phyloP scores from a whole-genome alignment of 768 basidiomycete genomes.

The Boletellus emodensis region DNA sequence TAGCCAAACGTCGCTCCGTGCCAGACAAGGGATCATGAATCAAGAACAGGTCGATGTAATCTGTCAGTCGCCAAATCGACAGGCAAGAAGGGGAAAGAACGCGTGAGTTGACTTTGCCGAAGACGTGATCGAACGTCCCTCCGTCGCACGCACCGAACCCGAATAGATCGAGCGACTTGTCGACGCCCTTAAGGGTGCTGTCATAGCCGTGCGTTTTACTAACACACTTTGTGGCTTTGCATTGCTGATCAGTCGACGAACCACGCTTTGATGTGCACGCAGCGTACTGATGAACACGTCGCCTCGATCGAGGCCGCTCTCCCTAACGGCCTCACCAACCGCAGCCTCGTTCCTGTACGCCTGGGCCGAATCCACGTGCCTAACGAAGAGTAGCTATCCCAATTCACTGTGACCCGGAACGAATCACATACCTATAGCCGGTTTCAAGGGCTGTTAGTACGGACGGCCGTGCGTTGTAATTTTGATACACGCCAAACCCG shows the following conservation, averaged over 20 bases:
- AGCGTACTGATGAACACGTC: slow-evolving; percentile 68
- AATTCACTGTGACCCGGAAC: neutral
- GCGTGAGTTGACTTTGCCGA: neutral
- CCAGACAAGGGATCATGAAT: slow-evolving; percentile 74
- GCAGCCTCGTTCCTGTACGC: slow-evolving; percentile 61
- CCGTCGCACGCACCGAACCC: slow-evolving; percentile 45
- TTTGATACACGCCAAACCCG: slow-evolving; percentile 71
- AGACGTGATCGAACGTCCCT: neutral
- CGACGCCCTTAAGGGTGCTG: slow-evolving; percentile 52
- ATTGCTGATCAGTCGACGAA: neutral
- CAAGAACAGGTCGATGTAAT: slow-evolving; percentile 70
- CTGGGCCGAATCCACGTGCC: slow-evolving; percentile 74
- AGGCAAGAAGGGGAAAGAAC: neutral
- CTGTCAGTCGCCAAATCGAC: slow-evolving; percentile 25
- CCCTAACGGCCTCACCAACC: slow-evolving; percentile 56
- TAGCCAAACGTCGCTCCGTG: slow-evolving; percentile 57
- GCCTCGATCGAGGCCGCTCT: slow-evolving; percentile 51
- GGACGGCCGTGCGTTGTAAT: slow-evolving; percentile 51
- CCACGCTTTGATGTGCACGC: neutral
- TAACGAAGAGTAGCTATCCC: slow-evolving; percentile 20
- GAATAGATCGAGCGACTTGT: slow-evolving; percentile 57
- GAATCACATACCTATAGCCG: slow-evolving; percentile 52
- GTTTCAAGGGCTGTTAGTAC: slow-evolving; percentile 58
- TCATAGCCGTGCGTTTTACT: slow-evolving; percentile 62
- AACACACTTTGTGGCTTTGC: slow-evolving; percentile 61